Percentiles rank a stretch among this genome's conserved stretches.
phyloP scores from a whole-genome alignment of 2,329 filamentous ascomycete species.

The Alternaria sp. region DNA sequence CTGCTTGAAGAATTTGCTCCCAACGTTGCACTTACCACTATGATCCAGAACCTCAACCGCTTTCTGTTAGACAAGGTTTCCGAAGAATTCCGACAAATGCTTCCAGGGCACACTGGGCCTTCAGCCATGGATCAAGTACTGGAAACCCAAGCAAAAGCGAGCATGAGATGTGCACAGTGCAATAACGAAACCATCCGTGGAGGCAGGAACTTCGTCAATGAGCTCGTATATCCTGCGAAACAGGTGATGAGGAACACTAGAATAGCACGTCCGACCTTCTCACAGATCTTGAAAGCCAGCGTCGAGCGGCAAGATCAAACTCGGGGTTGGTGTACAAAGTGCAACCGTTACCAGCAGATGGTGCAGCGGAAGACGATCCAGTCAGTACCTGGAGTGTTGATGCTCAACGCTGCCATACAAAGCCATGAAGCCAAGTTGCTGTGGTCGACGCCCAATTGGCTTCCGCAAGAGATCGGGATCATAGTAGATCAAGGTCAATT shows the following conservation, averaged over 20 bases:
- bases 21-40: conserved; percentile 74
- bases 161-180: conserved; percentile 85
- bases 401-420: conserved; percentile 81
- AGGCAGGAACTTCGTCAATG: conserved; percentile 81
- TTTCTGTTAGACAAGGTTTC: conserved; percentile 85
- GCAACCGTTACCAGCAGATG: conserved; percentile 87
- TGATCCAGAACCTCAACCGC: conserved; percentile 84
- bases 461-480: conserved; percentile 92
- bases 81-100: conserved; percentile 74
- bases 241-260: conserved; percentile 63
- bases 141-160: conserved; percentile 72
- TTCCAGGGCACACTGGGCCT: conserved; percentile 60
- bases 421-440: conserved; percentile 76
- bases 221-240: conserved; percentile 79
- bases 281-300: conserved; percentile 88
- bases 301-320: conserved; percentile 88
- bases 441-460: conserved; percentile 89
- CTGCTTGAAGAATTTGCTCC: conserved; percentile 84
- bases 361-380: conserved; percentile 84
- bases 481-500: conserved; percentile 91
- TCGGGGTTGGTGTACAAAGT: conserved; percentile 91
- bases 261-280: conserved; percentile 68
- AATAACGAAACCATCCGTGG: conserved; percentile 82
- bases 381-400: conserved; percentile 80
- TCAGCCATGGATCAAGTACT: conserved; percentile 74